These are phyloP conservation scores for Coix lacrymajobi DNA, from an alignment of 176 grass and related monocot species.

Conservation along the genomic window DNA sequence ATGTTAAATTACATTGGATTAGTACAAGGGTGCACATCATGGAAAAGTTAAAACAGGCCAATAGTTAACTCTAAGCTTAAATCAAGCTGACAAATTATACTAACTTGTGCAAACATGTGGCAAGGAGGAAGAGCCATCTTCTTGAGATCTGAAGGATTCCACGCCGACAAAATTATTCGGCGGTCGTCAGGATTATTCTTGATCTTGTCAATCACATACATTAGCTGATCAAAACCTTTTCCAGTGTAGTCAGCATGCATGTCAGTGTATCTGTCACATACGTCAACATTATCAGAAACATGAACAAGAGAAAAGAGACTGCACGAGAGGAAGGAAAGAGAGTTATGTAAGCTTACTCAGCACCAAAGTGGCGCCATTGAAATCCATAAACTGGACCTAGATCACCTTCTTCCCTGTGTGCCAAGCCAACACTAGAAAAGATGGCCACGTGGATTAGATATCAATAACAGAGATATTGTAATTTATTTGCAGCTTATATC, in stretches of 20 bases:
- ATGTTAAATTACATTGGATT: neutral
- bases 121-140: constrained; percentile 86
- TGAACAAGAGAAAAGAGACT: neutral
- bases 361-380: constrained; percentile 90
- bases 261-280: constrained; percentile 56
- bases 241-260: constrained; percentile 82
- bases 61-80: neutral
- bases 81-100: neutral
- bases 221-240: constrained; percentile 82
- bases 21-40: neutral
- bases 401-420: constrained; percentile 74
- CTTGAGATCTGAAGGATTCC: constrained; percentile 78
- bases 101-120: constrained; percentile 88
- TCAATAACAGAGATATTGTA: neutral
- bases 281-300: neutral
- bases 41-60: neutral
- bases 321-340: neutral
- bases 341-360: constrained; percentile 50
- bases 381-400: constrained; percentile 84
- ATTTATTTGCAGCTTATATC: neutral
- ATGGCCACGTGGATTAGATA: constrained; percentile 8
- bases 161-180: constrained; percentile 66
- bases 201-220: constrained; percentile 80
- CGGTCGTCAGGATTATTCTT: constrained; percentile 82
- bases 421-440: constrained; percentile 63